Evolutionary conservation across 768 basidiomycete species (phyloP).

Genomic region (Dioszegia crocea): DNA sequence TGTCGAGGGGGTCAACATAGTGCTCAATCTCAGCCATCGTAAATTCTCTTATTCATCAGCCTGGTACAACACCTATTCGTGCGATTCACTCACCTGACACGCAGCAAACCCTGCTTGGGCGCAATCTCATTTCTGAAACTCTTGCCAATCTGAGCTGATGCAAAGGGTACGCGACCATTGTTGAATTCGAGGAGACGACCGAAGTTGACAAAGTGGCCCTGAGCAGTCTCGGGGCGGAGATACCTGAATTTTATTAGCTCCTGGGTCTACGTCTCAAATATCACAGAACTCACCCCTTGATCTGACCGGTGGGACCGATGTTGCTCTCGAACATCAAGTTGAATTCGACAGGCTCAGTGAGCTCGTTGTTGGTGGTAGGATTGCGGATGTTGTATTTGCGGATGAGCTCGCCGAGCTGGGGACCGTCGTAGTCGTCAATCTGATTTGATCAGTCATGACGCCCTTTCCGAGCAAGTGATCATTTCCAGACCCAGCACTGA

Average conservation of each 20-base stretch:
- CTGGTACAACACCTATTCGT: not conserved
- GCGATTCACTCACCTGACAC: slow-evolving; percentile 61
- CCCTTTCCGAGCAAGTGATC: not conserved
- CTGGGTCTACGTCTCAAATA: too few species aligned
- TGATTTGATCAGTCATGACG: slow-evolving; percentile 43
- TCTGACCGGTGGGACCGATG: slow-evolving; percentile 95
- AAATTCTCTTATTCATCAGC: slow-evolving; percentile 61
- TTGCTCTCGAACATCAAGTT: slow-evolving; percentile 98
- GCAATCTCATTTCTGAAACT: slow-evolving; percentile 98
- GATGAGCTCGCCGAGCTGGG: slow-evolving; percentile 82
- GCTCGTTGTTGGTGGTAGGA: slow-evolving; percentile 87
- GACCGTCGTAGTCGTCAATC: slow-evolving; percentile 91
- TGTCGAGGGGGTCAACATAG: slow-evolving; percentile 91
- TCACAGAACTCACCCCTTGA: slow-evolving; percentile 67
- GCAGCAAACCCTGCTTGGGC: slow-evolving; percentile 88
- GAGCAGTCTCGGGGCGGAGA: slow-evolving; percentile 95
- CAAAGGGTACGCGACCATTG: slow-evolving; percentile 92
- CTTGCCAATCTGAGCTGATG: slow-evolving; percentile 92
- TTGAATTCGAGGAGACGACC: slow-evolving; percentile 94
- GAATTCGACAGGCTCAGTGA: slow-evolving; percentile 88
- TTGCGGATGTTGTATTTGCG: slow-evolving; percentile 73
- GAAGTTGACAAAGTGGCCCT: slow-evolving; percentile 99
- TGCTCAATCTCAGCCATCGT: slow-evolving; percentile 99
- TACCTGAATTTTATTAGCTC: slow-evolving; percentile 57
- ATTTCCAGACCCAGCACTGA: slow-evolving; percentile 49